Base-by-base conservation (phyloP, 306 rosid species). In the Ormosia semicastrata region DNA sequence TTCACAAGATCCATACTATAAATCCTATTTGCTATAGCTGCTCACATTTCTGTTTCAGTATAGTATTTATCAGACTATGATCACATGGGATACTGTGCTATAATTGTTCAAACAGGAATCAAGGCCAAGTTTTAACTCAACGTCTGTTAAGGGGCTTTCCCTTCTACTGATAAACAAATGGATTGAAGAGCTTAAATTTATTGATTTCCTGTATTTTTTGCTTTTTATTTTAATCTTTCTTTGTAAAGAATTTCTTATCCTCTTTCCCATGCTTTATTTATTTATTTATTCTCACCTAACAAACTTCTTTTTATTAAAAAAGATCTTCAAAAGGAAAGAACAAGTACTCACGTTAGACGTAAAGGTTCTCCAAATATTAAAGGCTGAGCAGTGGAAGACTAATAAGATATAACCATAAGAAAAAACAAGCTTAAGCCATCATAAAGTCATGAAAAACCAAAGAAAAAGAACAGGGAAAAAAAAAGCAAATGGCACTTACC, bases 401-500 rank as follows among this genome's bases (percentile, higher is more conserved):
- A 66, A 40, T 14, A 57, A 29, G 54, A 59, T 68, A 63, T 34
- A 65, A 56, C 57, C 47, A 50, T 30, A 65, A 60, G 49, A n/a
- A 24, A 34, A 67, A 79, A 58, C 39, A 82, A 78, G 53, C 60
- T 73, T 47, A 54, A 49, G 64, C 44, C 54, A 78, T 43, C 70
- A 54, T 34, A 34, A 6, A 56, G 50, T 10, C 73, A 13, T 43
- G 8, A 73, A 56, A 80, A 76, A 41, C 49, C 43, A 82, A 71
- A 64, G 14, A 77, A 66, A 43, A 77, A 29, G 49, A 8, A 43
- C 59, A 85, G 39, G 17, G 62, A 58, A 10, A 18, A 18, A 56
- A 47, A 18, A 10, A 66, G 66, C 8, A 82, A 57, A 82, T 66
- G 29, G 43, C n/a, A 75, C 96, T 79, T 87, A 93, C 99, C 90